Base-by-base conservation (phyloP, 202 grass and related monocot species). In the Brachypodium distachyon region DNA sequence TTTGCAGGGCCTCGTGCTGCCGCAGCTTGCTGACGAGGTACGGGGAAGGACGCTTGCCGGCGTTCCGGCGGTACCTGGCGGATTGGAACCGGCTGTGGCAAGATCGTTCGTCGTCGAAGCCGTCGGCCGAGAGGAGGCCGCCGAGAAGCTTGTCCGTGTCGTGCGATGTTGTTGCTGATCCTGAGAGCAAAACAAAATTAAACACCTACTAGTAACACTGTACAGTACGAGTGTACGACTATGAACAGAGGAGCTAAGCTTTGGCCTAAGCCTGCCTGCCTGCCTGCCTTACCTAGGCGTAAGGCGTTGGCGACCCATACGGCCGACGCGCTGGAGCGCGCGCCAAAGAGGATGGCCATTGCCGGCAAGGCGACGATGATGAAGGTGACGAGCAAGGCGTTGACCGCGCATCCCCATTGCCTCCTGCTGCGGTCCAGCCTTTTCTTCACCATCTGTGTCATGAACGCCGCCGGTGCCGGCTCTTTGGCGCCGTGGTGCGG, bases 101-200 rank as follows among this genome's bases (percentile, higher is more conserved):
- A 7, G 70, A 78, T 50, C 12, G n/a, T n/a, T n/a, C 2, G 16
- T 74, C 48, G 22, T 77, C 82, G 36, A 85, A 72, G 18, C 73
- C 77, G 10, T 81, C 61, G 0, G 63, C 62, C 12, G n/a, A n/a
- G n/a, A 90, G 33, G 14, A 87, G 72, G 71, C 88, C 84, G 42
- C 75, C 83, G 58, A 84, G 80, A 52, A 82, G 68, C 54, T 9
- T 86, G 82, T 90, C 87, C 54, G 6, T 86, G 82, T 90, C 87
- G 67, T 9, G 21, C 0, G 18, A 32, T 37, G 31, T 18, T 4
- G 28, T 18, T 39, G 0, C 0, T 62, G n/a, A 54, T 2, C 9
- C 21, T 23, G 51, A 54, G n/a, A n/a, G n/a, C 52, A 12, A 9
- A 9, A 55, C 23, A 27, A 55, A 12, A 55, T 9, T 12, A 27